Conservation (phyloP, 495 filamentous ascomycete species). For the Aspergillus biplanus region DNA sequence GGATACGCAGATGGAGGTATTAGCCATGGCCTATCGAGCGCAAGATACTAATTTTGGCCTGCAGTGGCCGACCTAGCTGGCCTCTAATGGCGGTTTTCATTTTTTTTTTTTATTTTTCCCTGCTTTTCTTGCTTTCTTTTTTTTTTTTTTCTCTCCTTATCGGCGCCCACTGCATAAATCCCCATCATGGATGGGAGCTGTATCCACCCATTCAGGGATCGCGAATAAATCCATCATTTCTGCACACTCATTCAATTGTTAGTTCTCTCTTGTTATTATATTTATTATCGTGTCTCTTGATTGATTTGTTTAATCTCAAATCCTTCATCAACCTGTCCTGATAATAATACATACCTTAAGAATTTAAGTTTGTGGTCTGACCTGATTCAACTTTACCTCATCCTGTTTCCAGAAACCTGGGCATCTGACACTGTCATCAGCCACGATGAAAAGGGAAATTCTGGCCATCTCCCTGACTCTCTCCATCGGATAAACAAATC, state of each 20-base stretch:
- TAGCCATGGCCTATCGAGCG: conserved; percentile 20
- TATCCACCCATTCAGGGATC: too few species aligned
- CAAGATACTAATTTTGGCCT: conserved; percentile 26
- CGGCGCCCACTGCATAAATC: not conserved
- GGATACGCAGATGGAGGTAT: conserved; percentile 20
- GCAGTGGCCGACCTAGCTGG: not conserved
- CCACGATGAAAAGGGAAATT: conserved; percentile 1
- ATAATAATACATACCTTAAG: too few species aligned
- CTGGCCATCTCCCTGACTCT: conserved; percentile 1
- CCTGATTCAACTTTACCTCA: not conserved
- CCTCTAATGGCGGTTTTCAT: conserved; percentile 21
- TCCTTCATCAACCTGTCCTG: too few species aligned
- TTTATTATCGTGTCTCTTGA: too few species aligned
- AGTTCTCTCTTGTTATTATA: too few species aligned
- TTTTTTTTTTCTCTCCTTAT: not conserved
- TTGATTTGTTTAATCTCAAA: too few species aligned
- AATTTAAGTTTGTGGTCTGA: too few species aligned
- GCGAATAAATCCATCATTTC: too few species aligned
- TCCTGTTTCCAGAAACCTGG: not conserved
- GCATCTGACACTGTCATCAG: conserved; percentile 24
- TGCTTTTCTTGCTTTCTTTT: conserved; percentile 1
- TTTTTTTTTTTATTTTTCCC: conserved; percentile 12
- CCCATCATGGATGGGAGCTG: not conserved
- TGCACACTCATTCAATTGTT: too few species aligned
- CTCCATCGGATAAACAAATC: conserved; percentile 5